Evolutionary conservation across 306 rosid species (phyloP).

Genomic region (Lathyrus oleraceus): DNA sequence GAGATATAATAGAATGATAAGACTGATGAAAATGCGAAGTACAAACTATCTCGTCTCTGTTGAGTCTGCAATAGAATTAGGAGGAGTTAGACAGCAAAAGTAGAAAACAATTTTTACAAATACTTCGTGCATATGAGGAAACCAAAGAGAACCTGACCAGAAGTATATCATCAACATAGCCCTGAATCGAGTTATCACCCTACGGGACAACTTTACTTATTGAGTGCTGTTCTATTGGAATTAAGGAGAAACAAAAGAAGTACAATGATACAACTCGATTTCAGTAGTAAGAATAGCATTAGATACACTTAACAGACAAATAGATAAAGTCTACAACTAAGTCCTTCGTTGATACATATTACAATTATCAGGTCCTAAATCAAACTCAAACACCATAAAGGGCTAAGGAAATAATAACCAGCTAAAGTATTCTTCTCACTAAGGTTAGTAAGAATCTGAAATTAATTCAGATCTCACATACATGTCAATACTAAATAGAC

Average conservation of each 20-base stretch:
- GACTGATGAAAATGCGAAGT: background rate
- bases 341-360: slow-evolving; percentile 28
- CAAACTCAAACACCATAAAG: slow-evolving; percentile 31
- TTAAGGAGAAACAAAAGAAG: slow-evolving; percentile 25
- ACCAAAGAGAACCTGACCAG: slow-evolving; percentile 14
- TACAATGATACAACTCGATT: slow-evolving; percentile 22
- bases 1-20: slow-evolving; percentile 26
- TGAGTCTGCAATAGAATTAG: slow-evolving; percentile 47
- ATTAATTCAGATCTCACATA: background rate
- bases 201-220: background rate
- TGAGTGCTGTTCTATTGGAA: slow-evolving; percentile 6
- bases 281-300: slow-evolving; percentile 31
- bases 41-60: slow-evolving; percentile 28
- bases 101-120: background rate
- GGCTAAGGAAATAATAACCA: slow-evolving; percentile 23
- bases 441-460: slow-evolving; percentile 29
- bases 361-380: slow-evolving; percentile 31
- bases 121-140: slow-evolving; percentile 21
- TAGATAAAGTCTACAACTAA: slow-evolving; percentile 30
- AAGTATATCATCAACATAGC: background rate
- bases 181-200: slow-evolving; percentile 11
- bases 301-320: slow-evolving; percentile 31
- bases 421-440: slow-evolving; percentile 17
- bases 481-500: slow-evolving; percentile 42
- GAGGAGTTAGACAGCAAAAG: slow-evolving; percentile 31